A percentile compares a stretch with the other conserved stretches of the same genome.
phyloP scores from a whole-genome alignment of 169 alveolate genomes.

The Plasmodium berghei region DNA sequence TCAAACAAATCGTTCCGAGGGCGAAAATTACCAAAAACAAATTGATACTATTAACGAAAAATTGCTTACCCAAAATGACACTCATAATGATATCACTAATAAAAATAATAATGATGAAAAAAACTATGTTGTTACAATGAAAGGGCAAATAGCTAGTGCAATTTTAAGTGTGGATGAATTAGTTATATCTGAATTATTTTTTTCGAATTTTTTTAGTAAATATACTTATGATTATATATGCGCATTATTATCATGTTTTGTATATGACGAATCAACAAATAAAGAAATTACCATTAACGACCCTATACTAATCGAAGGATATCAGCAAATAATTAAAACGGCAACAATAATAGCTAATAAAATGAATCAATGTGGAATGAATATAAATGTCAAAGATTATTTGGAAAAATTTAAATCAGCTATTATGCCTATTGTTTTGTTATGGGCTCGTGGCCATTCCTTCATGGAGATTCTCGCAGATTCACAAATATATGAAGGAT shows the following conservation, averaged over 20 bases:
- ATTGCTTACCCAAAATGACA: background rate
- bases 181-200: conserved; percentile 95
- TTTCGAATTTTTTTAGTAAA: conserved; percentile 94
- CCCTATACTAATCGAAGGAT: conserved; percentile 82
- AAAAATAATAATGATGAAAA: conserved; percentile 21
- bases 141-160: conserved; percentile 99
- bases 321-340: conserved; percentile 78
- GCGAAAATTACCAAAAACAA: background rate
- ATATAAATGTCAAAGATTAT: conserved; percentile 91
- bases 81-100: background rate
- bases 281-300: conserved; percentile 85
- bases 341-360: conserved; percentile 90
- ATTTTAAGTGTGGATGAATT: conserved; percentile 98
- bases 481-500: conserved; percentile 97
- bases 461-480: conserved; percentile 94
- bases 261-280: conserved; percentile 92
- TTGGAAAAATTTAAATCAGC: conserved; percentile 93
- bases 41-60: background rate
- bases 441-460: conserved; percentile 97
- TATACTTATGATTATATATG: conserved; percentile 94
- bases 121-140: conserved; percentile 90
- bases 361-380: conserved; percentile 89
- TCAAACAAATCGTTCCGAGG: background rate
- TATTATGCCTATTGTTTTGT: conserved; percentile 94
- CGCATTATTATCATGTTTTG: conserved; percentile 95